phyloP scores from a whole-genome alignment of 164 flowering plant species.

The Magnolia kwangsiensis region DNA sequence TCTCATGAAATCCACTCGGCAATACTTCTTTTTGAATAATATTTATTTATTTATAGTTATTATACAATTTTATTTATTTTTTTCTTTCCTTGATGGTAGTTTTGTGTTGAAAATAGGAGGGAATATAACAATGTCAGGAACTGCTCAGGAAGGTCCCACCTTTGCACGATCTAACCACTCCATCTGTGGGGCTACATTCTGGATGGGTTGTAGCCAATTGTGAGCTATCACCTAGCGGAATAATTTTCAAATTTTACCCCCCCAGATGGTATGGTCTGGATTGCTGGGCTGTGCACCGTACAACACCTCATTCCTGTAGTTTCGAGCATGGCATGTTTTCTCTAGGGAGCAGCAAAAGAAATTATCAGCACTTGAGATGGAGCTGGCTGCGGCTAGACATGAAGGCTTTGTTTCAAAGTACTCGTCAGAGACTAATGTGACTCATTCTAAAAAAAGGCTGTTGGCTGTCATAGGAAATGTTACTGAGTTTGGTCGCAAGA shows the following conservation, averaged over 20 bases:
- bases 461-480: constrained; percentile 69
- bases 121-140: too few species aligned
- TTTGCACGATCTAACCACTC: too few species aligned
- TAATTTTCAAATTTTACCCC: too few species aligned
- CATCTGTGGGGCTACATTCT: too few species aligned
- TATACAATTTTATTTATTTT: neutral
- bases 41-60: too few species aligned
- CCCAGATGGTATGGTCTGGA: neutral
- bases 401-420: constrained; percentile 72
- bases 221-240: too few species aligned
- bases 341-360: constrained; percentile 80
- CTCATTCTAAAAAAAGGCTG: constrained; percentile 42
- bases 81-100: neutral
- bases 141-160: too few species aligned
- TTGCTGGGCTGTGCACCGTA: neutral
- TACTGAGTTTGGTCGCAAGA: constrained; percentile 68
- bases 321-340: neutral
- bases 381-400: constrained; percentile 64
- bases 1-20: neutral
- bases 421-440: constrained; percentile 28
- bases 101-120: too few species aligned
- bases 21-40: too few species aligned
- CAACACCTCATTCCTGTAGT: neutral
- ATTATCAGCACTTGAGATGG: constrained; percentile 70
- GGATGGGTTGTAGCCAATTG: too few species aligned